These are phyloP conservation scores for Suaeda aralocaspica DNA, from an alignment of 148 eudicot genomes.

Conservation along the genomic window DNA sequence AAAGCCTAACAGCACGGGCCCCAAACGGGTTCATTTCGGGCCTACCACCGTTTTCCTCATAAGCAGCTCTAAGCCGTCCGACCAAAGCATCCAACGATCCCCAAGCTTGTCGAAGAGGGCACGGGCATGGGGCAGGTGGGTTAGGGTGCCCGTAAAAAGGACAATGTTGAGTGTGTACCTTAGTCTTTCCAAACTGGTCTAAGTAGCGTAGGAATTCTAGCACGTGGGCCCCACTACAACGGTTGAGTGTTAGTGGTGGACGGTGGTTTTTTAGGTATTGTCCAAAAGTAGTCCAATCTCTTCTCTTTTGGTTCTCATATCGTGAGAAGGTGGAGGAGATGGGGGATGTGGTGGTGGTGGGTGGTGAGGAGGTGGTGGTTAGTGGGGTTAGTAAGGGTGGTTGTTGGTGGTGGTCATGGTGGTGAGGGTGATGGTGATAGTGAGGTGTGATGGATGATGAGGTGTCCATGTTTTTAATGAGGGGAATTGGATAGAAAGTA, in stretches of 20 bases:
- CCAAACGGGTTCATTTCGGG: constrained; percentile 57
- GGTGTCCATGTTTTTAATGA: too few species aligned
- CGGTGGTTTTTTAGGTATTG: constrained; percentile 52
- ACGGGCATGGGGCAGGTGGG: constrained; percentile 57
- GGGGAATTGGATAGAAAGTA: too few species aligned
- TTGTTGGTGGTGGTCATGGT: background rate
- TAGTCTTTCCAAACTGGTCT: constrained; percentile 56
- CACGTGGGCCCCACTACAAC: constrained; percentile 58
- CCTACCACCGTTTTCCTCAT: constrained; percentile 50
- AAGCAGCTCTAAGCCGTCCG: constrained; percentile 58
- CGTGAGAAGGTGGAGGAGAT: constrained; percentile 24
- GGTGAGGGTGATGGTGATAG: background rate
- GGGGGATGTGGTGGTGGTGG: constrained; percentile 13
- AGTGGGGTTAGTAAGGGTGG: background rate
- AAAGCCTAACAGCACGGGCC: constrained; percentile 52
- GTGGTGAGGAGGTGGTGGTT: background rate
- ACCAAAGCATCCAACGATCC: constrained; percentile 54
- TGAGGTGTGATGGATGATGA: background rate
- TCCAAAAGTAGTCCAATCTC: constrained; percentile 58
- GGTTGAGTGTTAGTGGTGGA: constrained; percentile 40
- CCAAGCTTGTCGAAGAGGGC: constrained; percentile 62
- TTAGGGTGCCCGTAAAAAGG: constrained; percentile 55
- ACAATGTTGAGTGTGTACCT: constrained; percentile 49
- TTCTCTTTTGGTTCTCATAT: constrained; percentile 52
- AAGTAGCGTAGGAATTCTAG: constrained; percentile 52